phyloP scores from a whole-genome alignment of 768 basidiomycete genomes.

The Psilocybe cyanescens region DNA sequence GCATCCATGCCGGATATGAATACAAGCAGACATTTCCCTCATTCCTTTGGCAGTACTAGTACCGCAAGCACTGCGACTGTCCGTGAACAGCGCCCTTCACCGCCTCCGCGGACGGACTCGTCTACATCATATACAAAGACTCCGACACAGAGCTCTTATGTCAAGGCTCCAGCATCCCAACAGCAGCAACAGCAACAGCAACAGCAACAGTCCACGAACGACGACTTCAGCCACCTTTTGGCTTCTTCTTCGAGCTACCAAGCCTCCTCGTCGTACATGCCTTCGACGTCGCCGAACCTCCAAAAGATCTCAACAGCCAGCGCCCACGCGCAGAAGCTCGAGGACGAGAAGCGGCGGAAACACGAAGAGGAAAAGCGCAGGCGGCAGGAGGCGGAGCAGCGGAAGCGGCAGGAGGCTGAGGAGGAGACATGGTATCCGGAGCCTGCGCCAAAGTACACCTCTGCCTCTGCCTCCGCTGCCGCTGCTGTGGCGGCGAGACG shows the following conservation, averaged over 20 bases:
- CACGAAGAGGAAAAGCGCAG: slow-evolving; percentile 29
- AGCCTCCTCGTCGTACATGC: background rate
- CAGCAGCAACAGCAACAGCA: background rate
- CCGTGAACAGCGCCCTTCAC: slow-evolving; percentile 10
- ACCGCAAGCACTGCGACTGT: background rate
- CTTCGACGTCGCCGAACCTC: slow-evolving; percentile 11
- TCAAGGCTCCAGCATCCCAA: background rate
- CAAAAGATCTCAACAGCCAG: slow-evolving; percentile 48
- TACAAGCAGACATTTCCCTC: slow-evolving; percentile 26
- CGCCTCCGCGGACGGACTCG: slow-evolving; percentile 14
- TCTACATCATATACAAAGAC: slow-evolving; percentile 14
- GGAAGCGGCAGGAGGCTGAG: slow-evolving; percentile 27
- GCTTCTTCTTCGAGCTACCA: background rate
- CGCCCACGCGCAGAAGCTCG: slow-evolving; percentile 54
- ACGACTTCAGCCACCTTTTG: background rate
- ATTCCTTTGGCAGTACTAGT: slow-evolving; percentile 17
- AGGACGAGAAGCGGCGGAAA: slow-evolving; percentile 38
- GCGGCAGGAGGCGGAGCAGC: slow-evolving; percentile 28
- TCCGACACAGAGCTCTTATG: background rate
- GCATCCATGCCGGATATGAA: slow-evolving; percentile 46
- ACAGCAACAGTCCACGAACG: background rate
- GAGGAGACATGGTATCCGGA: slow-evolving; percentile 6
- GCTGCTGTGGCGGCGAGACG: background rate
- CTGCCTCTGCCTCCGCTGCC: background rate
- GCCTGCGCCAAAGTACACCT: background rate